Percentiles rank a stretch among this genome's conserved stretches.
Conservation (phyloP, 2,329 filamentous ascomycete genomes). For the Penicillium brevicompactum region DNA sequence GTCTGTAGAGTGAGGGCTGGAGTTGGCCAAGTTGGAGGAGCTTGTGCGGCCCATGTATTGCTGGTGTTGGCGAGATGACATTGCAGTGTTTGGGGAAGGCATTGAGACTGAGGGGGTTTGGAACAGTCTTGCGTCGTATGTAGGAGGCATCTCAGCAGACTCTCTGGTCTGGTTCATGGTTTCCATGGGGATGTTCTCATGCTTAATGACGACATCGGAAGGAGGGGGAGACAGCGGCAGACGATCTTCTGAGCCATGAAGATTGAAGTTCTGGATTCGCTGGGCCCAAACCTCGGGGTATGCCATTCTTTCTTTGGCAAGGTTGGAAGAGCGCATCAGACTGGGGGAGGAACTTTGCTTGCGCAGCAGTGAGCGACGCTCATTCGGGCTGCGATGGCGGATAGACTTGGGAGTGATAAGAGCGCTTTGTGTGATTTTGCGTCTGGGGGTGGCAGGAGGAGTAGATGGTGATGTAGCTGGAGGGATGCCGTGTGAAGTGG, state of each 20-base stretch:
- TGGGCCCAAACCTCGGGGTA: slow-evolving; percentile 54
- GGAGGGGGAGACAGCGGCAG: slow-evolving; percentile 50
- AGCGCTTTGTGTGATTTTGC: slow-evolving; percentile 39
- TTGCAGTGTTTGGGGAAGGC: slow-evolving; percentile 33
- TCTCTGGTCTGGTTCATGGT: slow-evolving; percentile 34
- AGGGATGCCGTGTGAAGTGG: slow-evolving; percentile 19
- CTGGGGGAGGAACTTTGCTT: slow-evolving; percentile 51
- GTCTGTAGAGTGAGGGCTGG: slow-evolving; percentile 41
- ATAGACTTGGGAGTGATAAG: slow-evolving; percentile 42
- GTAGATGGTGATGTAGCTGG: slow-evolving; percentile 35
- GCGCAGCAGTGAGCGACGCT: slow-evolving; percentile 40
- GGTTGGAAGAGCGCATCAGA: slow-evolving; percentile 57
- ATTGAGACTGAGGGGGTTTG: slow-evolving; percentile 37
- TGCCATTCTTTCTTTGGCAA: slow-evolving; percentile 46
- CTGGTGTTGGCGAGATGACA: slow-evolving; percentile 34
- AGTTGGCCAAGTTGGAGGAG: slow-evolving; percentile 32
- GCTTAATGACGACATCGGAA: slow-evolving; percentile 45
- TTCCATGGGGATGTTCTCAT: slow-evolving; percentile 39
- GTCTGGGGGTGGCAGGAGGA: slow-evolving; percentile 40
- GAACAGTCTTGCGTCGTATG: slow-evolving; percentile 37
- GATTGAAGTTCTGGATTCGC: slow-evolving; percentile 56
- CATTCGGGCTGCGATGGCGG: slow-evolving; percentile 45
- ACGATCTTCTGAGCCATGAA: slow-evolving; percentile 48
- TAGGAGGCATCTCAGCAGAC: slow-evolving; percentile 33
- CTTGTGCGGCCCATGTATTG: slow-evolving; percentile 35